Conservation (phyloP, 2,329 filamentous ascomycete species). For the Botryotinia calthae region DNA sequence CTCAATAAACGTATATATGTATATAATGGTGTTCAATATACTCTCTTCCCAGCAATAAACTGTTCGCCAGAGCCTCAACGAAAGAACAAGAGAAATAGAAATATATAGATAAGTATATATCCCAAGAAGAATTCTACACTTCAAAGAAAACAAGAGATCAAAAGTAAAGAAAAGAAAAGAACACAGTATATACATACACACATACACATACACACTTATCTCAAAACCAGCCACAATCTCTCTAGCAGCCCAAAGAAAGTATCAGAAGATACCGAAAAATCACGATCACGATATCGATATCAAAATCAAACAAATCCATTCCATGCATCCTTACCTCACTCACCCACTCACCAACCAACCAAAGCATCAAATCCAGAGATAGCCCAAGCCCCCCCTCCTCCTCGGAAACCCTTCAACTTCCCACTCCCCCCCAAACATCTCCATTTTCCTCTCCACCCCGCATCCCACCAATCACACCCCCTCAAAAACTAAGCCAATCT, state of each 20-base stretch:
- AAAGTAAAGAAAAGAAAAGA: neutral
- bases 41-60: neutral
- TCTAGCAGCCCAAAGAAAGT: neutral
- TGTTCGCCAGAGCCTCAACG: neutral
- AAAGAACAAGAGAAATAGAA: neutral
- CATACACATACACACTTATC: neutral
- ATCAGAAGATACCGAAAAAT: neutral
- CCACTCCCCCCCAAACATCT: neutral
- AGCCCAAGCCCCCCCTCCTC: neutral
- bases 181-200: neutral
- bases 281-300: too few relatives aligned
- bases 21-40: neutral
- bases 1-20: neutral
- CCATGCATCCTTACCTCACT: neutral
- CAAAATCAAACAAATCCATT: neutral
- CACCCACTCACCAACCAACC: neutral
- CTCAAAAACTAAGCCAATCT: neutral
- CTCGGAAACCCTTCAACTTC: slow-evolving; percentile 5
- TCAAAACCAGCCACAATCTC: neutral
- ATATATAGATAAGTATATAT: neutral
- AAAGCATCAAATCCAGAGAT: neutral
- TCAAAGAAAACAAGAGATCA: neutral
- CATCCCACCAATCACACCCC: neutral
- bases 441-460: neutral
- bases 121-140: too few relatives aligned